Evolutionary conservation across 2,329 filamentous ascomycete species (phyloP).

Genomic region (Gyromitra esculenta): DNA sequence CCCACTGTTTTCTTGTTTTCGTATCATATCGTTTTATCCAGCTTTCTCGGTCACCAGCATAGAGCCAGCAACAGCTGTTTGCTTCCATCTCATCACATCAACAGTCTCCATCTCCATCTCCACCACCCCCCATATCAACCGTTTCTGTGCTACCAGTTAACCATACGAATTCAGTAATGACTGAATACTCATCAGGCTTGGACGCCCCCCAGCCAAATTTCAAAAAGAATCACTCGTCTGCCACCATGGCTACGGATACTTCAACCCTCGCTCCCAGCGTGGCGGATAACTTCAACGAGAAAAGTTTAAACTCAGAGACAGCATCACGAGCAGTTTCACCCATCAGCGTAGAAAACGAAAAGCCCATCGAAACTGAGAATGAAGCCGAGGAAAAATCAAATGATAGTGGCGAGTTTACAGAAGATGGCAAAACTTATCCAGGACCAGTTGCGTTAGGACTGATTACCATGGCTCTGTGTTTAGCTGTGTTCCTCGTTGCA

Average conservation of each 20-base stretch:
- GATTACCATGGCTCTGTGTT: slow-evolving; percentile 63
- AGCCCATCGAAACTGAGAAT: not conserved
- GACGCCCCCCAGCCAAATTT: slow-evolving; percentile 30
- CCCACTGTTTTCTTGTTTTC: not conserved
- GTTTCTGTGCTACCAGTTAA: no score
- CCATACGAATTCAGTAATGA: slow-evolving; percentile 16
- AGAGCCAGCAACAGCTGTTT: slow-evolving; percentile 17
- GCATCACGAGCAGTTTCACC: slow-evolving; percentile 39
- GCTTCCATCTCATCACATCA: not conserved
- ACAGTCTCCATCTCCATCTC: not conserved
- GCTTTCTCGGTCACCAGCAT: not conserved
- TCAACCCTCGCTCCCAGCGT: slow-evolving; percentile 42
- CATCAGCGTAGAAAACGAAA: slow-evolving; percentile 19
- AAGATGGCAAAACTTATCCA: slow-evolving; percentile 54
- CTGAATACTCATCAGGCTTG: slow-evolving; percentile 8
- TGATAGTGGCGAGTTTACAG: slow-evolving; percentile 55
- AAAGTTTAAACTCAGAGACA: slow-evolving; percentile 20
- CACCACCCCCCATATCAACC: not conserved
- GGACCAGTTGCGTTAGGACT: slow-evolving; percentile 57
- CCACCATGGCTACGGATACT: slow-evolving; percentile 44
- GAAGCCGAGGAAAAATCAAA: slow-evolving; percentile 5
- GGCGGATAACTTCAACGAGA: slow-evolving; percentile 37
- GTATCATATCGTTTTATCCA: not conserved
- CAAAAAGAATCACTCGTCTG: slow-evolving; percentile 40
- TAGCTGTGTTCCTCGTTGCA: slow-evolving; percentile 64